Percentiles rank a stretch among this genome's conserved stretches.
Evolutionary conservation across 2,329 filamentous ascomycete species (phyloP).

Genomic region (Aspergillus pseudoviridinutans): DNA sequence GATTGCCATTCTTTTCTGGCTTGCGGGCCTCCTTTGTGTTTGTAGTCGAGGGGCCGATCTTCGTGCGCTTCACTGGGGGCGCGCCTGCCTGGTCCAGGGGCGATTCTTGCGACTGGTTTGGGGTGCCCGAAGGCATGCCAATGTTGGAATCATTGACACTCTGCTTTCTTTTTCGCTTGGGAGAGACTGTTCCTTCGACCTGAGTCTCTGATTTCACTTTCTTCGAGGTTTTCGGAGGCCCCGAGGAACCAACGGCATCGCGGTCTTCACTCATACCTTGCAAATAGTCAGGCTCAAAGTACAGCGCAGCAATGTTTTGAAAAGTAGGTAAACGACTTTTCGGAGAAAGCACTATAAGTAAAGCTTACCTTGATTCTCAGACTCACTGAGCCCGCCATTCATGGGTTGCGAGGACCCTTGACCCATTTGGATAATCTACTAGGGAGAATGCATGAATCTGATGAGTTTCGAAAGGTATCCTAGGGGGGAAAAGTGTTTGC

Average conservation of each 20-base stretch:
- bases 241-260: background rate
- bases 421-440: slow-evolving; percentile 11
- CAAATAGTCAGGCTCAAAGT: background rate
- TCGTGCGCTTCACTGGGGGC: slow-evolving; percentile 26
- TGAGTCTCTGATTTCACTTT: background rate
- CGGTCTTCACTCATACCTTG: background rate
- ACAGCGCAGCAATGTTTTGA: background rate
- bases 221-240: background rate
- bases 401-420: slow-evolving; percentile 16
- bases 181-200: background rate
- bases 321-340: background rate
- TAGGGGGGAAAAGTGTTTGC: background rate
- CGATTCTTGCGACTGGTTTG: background rate
- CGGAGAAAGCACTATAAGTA: background rate
- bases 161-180: slow-evolving; percentile 13
- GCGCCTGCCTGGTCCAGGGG: slow-evolving; percentile 5
- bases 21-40: slow-evolving; percentile 11
- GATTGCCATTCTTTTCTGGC: background rate
- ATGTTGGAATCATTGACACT: background rate
- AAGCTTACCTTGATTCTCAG: slow-evolving; percentile 9
- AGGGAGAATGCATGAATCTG: background rate
- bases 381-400: slow-evolving; percentile 1
- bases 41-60: slow-evolving; percentile 11
- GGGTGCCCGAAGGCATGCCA: background rate
- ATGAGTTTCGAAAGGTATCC: background rate